These are phyloP conservation scores for Leccinum longicurvipes DNA, from an alignment of 768 basidiomycete species.

Conservation along the genomic window DNA sequence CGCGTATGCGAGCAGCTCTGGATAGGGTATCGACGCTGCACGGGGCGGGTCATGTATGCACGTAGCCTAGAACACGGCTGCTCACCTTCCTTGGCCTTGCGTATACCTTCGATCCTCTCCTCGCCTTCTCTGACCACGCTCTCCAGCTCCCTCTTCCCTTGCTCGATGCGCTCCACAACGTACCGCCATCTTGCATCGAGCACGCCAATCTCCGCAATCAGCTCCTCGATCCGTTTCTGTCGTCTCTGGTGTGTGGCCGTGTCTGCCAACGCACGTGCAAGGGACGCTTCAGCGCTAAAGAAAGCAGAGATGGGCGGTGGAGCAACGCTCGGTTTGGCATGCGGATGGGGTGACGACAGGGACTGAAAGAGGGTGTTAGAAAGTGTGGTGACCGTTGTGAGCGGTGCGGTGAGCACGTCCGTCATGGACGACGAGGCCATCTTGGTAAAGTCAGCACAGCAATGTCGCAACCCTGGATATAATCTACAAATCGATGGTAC, in stretches of 20 bases:
- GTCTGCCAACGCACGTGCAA: conserved; percentile 63
- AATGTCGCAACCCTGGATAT: background rate
- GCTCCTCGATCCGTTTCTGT: conserved; percentile 67
- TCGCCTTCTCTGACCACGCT: conserved; percentile 73
- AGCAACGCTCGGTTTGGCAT: conserved; percentile 20
- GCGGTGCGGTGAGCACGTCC: conserved; percentile 55
- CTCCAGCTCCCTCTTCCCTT: conserved; percentile 67
- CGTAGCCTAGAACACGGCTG: background rate
- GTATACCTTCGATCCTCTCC: conserved; percentile 63
- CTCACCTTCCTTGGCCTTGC: conserved; percentile 68
- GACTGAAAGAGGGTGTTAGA: conserved; percentile 71
- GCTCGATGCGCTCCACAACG: conserved; percentile 61
- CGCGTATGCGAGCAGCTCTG: conserved; percentile 79
- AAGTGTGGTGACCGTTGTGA: conserved; percentile 59
- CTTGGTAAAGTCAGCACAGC: background rate
- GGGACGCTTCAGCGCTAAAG: conserved; percentile 55
- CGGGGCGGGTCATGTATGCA: background rate
- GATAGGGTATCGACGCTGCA: conserved; percentile 75
- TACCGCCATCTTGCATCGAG: conserved; percentile 67
- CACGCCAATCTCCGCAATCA: conserved; percentile 67
- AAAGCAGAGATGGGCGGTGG: conserved; percentile 57
- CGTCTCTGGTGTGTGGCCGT: conserved; percentile 72
- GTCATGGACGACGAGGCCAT: conserved; percentile 47
- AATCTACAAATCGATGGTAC: conserved; percentile 24
- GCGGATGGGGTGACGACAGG: conserved; percentile 57